A percentile compares a stretch with the other conserved stretches of the same genome.
phyloP scores from a whole-genome alignment of 2,329 filamentous ascomycete species.

The Neonectria sp. region DNA sequence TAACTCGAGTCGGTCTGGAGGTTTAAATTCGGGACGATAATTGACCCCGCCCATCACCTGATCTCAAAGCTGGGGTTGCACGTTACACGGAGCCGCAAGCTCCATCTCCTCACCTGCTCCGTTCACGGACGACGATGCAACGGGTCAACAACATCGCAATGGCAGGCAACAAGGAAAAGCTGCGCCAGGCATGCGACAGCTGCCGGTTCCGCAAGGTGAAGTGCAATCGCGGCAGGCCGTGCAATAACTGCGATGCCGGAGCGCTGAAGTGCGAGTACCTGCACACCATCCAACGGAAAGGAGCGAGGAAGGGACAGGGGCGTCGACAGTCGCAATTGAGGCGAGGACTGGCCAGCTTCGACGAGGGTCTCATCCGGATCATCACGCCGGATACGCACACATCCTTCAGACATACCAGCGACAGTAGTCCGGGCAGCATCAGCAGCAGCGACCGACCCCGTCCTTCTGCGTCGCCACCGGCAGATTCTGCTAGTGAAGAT shows the following conservation, averaged over 20 bases:
- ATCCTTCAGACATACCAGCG: background rate
- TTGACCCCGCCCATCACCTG: background rate
- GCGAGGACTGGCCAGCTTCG: conserved; percentile 41
- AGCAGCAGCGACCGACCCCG: background rate
- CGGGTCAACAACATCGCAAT: conserved; percentile 3
- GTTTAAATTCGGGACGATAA: background rate
- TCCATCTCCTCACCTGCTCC: background rate
- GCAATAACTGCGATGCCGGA: conserved; percentile 47
- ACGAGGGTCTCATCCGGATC: conserved; percentile 39
- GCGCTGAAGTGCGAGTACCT: conserved; percentile 50
- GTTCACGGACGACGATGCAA: conserved; percentile 12
- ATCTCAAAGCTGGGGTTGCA: background rate
- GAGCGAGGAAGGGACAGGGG: conserved; percentile 48
- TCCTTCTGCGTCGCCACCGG: background rate
- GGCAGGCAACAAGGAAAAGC: conserved; percentile 27
- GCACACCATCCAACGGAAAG: conserved; percentile 50
- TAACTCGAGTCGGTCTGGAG: background rate
- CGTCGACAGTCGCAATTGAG: conserved; percentile 48
- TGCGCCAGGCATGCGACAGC: conserved; percentile 49
- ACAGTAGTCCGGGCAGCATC: background rate
- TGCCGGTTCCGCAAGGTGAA: conserved; percentile 52
- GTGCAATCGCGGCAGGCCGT: conserved; percentile 51
- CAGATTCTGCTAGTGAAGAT: background rate
- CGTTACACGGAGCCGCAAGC: background rate
- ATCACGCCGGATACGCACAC: conserved; percentile 34